Evolutionary conservation across 2,329 filamentous ascomycete species (phyloP), one percentile per base, ranked within the genome.

Genomic region (Cladophialophora exuberans): DNA sequence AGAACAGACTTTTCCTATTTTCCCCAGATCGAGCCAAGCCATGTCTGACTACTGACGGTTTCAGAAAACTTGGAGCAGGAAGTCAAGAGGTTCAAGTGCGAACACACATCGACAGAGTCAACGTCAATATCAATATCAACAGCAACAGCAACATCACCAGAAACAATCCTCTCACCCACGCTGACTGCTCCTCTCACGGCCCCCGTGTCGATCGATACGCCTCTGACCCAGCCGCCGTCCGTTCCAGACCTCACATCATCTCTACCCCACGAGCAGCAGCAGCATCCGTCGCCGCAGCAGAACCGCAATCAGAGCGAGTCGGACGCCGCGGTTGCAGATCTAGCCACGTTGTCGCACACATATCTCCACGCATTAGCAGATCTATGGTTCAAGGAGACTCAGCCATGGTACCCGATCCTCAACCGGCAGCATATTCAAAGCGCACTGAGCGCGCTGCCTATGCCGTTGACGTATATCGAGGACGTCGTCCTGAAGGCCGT

Each of bases 401-500:
- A 73, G 56, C 59, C 64, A 4, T 73, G 71, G 70, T 67, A 69
- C 44, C 70, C 70, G 1, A 69, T 73, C 31, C 61, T 73, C 20
- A 57, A 53, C 31, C 56, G 56, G 3, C 45, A 60, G 26, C 57
- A 58, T 17, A 52, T 65, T 13, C 58, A 59, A 45, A 41, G 6
- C 3, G 58, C 57, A 13, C 52, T 64, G 6, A 50, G 52, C 10
- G 45, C 26, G 4, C 52, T 62, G 11, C 62, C 58, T 6, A 31
- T 49, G 9, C 60, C 62, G 9, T 42, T 62, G 28, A 57, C 56
- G 15, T 47, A 60, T 26, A 62, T 62, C 13, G 53, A 59, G 13
- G 63, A 65, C 45, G 33, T 65, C 13, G 61, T 61, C 6, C 51
- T 65, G 13, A 56, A 59, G 28, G 63, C 63, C n/a, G 58, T 65